phyloP scores from a whole-genome alignment of 768 basidiomycete genomes.

The Clitopilus passeckerianus region DNA sequence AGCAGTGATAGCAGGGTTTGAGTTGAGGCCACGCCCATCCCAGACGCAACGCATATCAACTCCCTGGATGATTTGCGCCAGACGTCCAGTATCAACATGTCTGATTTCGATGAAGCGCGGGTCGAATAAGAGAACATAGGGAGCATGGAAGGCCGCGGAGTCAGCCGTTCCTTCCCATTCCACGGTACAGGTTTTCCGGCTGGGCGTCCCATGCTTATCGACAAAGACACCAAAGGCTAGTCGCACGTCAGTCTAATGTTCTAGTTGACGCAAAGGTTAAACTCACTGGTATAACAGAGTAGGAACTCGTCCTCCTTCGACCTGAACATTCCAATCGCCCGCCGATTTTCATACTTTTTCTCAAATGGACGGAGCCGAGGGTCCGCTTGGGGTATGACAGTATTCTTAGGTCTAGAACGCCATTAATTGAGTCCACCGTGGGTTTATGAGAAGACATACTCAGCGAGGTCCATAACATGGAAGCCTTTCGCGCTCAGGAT shows the following conservation, averaged over 20 bases:
- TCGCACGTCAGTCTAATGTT: constrained; percentile 6
- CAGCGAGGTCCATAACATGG: constrained; percentile 93
- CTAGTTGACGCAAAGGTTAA: neutral
- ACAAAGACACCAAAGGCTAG: constrained; percentile 91
- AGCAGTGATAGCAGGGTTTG: constrained; percentile 61
- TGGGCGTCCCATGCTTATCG: constrained; percentile 86
- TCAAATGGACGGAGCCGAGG: constrained; percentile 60
- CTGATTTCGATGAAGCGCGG: constrained; percentile 88
- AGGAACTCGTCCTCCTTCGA: constrained; percentile 84
- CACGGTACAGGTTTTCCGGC: constrained; percentile 62
- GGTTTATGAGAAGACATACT: constrained; percentile 48
- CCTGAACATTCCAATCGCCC: constrained; percentile 88
- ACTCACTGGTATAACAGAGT: constrained; percentile 80
- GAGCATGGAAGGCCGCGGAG: constrained; percentile 83
- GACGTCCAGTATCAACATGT: constrained; percentile 73
- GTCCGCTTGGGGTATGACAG: constrained; percentile 78
- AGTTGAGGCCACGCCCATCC: constrained; percentile 66
- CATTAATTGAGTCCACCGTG: neutral
- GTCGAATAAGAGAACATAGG: constrained; percentile 86
- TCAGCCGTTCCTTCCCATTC: constrained; percentile 96
- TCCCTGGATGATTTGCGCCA: constrained; percentile 80
- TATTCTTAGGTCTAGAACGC: constrained; percentile 64
- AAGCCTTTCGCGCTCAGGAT: constrained; percentile 92
- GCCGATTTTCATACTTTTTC: constrained; percentile 76
- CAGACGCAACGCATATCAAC: constrained; percentile 82